Conservation (phyloP, 192 early-diverging fungal genomes). For the Mortierella antarctica region DNA sequence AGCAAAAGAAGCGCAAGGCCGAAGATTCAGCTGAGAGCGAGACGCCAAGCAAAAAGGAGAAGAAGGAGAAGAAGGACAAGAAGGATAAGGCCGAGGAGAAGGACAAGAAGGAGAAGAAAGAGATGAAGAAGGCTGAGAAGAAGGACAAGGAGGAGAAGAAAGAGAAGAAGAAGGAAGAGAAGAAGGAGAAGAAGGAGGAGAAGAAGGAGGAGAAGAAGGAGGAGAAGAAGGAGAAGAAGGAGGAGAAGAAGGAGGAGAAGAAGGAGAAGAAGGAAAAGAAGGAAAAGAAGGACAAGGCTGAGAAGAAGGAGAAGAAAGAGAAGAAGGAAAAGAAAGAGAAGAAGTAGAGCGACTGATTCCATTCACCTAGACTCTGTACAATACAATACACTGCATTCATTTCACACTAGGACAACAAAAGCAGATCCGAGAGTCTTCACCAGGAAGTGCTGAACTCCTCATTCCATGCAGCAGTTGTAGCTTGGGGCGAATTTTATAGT, state of each 20-base stretch:
- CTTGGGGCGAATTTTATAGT: too few species aligned
- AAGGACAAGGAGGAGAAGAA: constrained; percentile 39
- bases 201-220: constrained; percentile 15
- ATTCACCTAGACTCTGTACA: too few species aligned
- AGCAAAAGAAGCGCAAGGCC: constrained; percentile 54
- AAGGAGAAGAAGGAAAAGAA: constrained; percentile 1
- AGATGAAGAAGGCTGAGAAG: constrained; percentile 28
- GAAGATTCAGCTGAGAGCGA: constrained; percentile 38
- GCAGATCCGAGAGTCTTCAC: background rate
- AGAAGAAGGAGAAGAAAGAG: constrained; percentile 2
- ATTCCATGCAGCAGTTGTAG: background rate
- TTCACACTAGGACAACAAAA: background rate
- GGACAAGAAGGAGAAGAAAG: constrained; percentile 21
- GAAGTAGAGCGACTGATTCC: background rate
- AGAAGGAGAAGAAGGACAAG: constrained; percentile 42
- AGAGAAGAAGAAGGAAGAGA: constrained; percentile 34
- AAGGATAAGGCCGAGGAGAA: constrained; percentile 28
- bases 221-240: constrained; percentile 31
- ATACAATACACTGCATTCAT: too few species aligned
- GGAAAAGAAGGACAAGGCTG: constrained; percentile 32
- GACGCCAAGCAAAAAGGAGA: constrained; percentile 11
- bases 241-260: constrained; percentile 41
- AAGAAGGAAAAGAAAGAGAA: constrained; percentile 38
- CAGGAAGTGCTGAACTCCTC: background rate
- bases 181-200: constrained; percentile 21